Percentiles rank a stretch among this genome's conserved stretches.
Evolutionary conservation across 805 yeast species (phyloP).

Genomic region (Wickerhamomyces ciferrii): DNA sequence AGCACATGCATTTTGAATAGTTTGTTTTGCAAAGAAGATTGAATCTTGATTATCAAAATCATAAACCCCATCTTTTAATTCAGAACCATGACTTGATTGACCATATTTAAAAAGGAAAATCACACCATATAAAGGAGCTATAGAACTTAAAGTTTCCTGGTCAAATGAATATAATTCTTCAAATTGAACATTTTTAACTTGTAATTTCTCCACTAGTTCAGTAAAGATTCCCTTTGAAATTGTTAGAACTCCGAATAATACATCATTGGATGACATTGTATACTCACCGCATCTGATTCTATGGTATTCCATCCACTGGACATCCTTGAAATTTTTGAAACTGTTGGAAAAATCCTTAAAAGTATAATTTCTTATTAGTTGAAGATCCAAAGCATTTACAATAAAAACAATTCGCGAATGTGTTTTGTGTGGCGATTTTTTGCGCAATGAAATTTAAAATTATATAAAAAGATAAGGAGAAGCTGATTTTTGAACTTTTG

Average conservation of each 20-base stretch:
- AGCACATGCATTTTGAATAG: slow-evolving; percentile 68
- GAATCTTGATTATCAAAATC: slow-evolving; percentile 26
- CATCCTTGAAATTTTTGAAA: neutral
- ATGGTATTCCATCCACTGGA: slow-evolving; percentile 52
- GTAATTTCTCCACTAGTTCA: slow-evolving; percentile 51
- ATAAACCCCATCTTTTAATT: slow-evolving; percentile 40
- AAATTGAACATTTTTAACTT: slow-evolving; percentile 47
- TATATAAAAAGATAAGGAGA: neutral
- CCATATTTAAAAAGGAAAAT: slow-evolving; percentile 60
- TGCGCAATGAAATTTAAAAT: neutral
- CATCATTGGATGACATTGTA: too few relatives aligned
- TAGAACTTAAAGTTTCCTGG: slow-evolving; percentile 28
- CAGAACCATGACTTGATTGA: slow-evolving; percentile 26
- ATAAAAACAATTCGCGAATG: neutral
- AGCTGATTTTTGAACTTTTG: too few relatives aligned
- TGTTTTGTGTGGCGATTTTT: neutral
- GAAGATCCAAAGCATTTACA: too few relatives aligned
- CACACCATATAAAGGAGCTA: slow-evolving; percentile 48
- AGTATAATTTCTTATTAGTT: too few relatives aligned
- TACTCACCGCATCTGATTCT: slow-evolving; percentile 53
- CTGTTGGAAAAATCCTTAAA: too few relatives aligned
- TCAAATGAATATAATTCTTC: slow-evolving; percentile 55
- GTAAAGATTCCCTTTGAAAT: slow-evolving; percentile 49
- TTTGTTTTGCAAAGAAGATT: slow-evolving; percentile 59
- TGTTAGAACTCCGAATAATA: too few relatives aligned